A percentile compares a stretch with the other conserved stretches of the same genome.
Evolutionary conservation across 2,329 filamentous ascomycete genomes (phyloP).

Genomic region (Didymella arachidicola): DNA sequence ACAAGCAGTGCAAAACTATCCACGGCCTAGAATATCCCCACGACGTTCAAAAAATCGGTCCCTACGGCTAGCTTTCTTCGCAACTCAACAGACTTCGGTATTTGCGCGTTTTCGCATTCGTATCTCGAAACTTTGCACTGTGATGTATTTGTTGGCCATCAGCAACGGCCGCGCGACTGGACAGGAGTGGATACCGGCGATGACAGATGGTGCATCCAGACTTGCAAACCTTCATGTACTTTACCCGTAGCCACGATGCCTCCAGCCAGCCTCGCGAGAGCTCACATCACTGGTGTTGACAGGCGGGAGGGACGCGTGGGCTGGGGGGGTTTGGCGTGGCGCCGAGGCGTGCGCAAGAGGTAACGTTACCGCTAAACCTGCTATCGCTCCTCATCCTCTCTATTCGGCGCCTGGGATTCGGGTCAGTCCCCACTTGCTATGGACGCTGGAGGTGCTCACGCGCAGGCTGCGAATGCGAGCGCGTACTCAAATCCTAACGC

Average conservation of each 20-base stretch:
- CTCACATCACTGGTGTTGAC: slow-evolving; percentile 15
- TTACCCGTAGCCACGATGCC: slow-evolving; percentile 1
- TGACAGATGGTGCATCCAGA: not conserved
- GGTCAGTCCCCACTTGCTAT: slow-evolving; percentile 32
- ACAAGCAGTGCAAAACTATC: too few relatives aligned
- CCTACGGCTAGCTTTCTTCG: too few relatives aligned
- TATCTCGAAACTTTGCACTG: not conserved
- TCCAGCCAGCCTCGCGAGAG: slow-evolving; percentile 1
- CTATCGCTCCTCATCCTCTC: slow-evolving; percentile 18
- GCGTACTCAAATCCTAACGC: slow-evolving; percentile 3
- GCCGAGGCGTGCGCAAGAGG: not conserved
- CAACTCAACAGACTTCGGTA: not conserved
- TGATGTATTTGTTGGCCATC: too few relatives aligned
- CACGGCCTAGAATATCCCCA: too few relatives aligned
- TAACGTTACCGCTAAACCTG: slow-evolving; percentile 17
- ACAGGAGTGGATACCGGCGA: not conserved
- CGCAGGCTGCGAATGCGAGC: slow-evolving; percentile 10
- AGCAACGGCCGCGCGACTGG: not conserved
- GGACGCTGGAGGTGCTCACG: slow-evolving; percentile 30
- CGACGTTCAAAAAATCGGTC: too few relatives aligned
- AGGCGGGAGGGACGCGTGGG: slow-evolving; percentile 1
- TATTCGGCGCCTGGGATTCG: slow-evolving; percentile 22
- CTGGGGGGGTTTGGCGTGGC: slow-evolving; percentile 1
- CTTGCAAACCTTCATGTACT: not conserved
- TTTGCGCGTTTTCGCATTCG: not conserved